Conservation (phyloP, 306 rosid genomes). For the Quercus variabilis region DNA sequence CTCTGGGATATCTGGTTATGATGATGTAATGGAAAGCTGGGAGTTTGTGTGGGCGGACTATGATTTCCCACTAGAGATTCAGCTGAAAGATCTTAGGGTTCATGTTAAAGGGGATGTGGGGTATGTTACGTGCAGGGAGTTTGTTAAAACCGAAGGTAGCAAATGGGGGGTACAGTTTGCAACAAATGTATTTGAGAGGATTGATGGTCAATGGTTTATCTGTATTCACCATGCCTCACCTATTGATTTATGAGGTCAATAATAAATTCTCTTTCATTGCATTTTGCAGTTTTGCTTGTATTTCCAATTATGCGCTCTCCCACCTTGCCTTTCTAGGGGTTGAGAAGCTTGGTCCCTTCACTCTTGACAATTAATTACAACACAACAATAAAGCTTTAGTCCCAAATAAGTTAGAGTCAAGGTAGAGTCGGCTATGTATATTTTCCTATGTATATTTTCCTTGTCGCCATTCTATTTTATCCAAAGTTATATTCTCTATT, state of each 20-base stretch:
- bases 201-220: constrained; percentile 73
- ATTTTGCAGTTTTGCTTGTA: neutral
- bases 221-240: constrained; percentile 88
- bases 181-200: constrained; percentile 79
- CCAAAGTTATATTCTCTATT: no score
- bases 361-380: no score
- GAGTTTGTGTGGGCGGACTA: constrained; percentile 90
- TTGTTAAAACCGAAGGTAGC: constrained; percentile 81
- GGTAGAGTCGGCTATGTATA: no score
- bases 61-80: constrained; percentile 81
- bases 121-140: constrained; percentile 82
- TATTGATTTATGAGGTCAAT: constrained; percentile 51
- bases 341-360: no score
- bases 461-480: no score
- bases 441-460: no score
- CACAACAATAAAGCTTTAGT: no score
- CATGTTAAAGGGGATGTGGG: constrained; percentile 78
- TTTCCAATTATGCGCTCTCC: neutral
- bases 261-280: neutral
- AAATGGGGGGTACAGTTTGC: constrained; percentile 93
- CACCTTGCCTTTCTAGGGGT: no score
- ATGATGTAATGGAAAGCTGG: constrained; percentile 91
- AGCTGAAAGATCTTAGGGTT: constrained; percentile 66
- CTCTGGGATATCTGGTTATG: constrained; percentile 74
- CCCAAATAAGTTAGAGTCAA: no score